Evolutionary conservation across 228 moss, liverwort and hornwort species (phyloP), one percentile per base, ranked within the genome.

Genomic region (Sphagnum magellanicum): DNA sequence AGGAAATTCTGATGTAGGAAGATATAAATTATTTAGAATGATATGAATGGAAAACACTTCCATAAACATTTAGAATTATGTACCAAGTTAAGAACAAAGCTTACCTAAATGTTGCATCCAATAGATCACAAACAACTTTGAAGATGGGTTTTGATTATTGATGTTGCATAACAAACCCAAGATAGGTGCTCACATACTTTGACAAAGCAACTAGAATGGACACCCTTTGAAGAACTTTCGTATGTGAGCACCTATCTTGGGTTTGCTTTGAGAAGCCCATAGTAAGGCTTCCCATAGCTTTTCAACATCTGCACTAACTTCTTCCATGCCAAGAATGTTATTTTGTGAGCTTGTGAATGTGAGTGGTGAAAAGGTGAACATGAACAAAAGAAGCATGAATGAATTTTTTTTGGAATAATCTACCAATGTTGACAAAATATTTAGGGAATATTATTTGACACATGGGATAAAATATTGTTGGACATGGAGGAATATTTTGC

Each of bases 111-210:
- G 83, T 80, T 53, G 79, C 68, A 62, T 86, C 90, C 59, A 94
- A 72, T 75, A 87, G 76, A 60, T 94, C 89, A 63, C 80, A 88
- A 48, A 94, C 85, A 74, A 90, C 88, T 59, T 69, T 79, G 68
- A 98, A 79, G 15, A 98, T 81, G 66, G 87, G 83, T 59, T 81
- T 81, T 66, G 92, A 90, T 52, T 73, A 75, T 13, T 71, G 75
- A 65, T 98, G 91, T 63, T 74, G 78, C 12, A 74, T 71, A 55
- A 87, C 89, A 68, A 92, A 83, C 52, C 80, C 83, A 50, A 94
- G 50, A 72, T 85, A 92, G 48, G 82, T 73, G 52, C 77, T 67
- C 62, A 79, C 82, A 80, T 80, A 71, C 11, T 75, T 71, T 68
- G 65, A 74, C 68, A 81, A 64, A 50, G 13, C 68, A 61, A 65